These are phyloP conservation scores for Epichloe sylvatica DNA, from an alignment of 2,329 filamentous ascomycete species.

Conservation along the genomic window DNA sequence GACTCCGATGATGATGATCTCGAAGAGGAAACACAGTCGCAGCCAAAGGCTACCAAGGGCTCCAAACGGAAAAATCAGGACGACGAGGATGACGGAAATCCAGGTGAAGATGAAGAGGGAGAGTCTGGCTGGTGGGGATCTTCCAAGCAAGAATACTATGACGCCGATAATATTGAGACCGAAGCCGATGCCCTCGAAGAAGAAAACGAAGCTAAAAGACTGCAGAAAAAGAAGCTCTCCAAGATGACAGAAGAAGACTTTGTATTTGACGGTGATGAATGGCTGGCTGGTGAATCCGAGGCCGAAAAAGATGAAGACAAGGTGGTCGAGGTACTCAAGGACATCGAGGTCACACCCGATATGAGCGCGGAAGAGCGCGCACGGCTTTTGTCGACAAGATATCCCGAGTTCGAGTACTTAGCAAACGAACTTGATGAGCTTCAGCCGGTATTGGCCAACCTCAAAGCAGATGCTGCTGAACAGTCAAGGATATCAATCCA, in stretches of 20 bases:
- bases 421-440: conserved; percentile 66
- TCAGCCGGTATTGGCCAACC: conserved; percentile 47
- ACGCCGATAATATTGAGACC: conserved; percentile 60
- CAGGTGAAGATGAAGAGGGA: conserved; percentile 36
- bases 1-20: conserved; percentile 22
- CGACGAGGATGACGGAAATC: conserved; percentile 41
- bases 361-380: conserved; percentile 63
- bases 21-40: conserved; percentile 15
- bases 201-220: conserved; percentile 72
- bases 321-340: conserved; percentile 77
- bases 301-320: conserved; percentile 40
- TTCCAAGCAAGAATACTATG: conserved; percentile 82
- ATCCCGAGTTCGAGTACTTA: conserved; percentile 84
- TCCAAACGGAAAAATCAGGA: conserved; percentile 19
- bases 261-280: conserved; percentile 80
- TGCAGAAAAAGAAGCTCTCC: conserved; percentile 87
- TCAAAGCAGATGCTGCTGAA: conserved; percentile 43
- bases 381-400: conserved; percentile 62
- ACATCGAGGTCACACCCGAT: conserved; percentile 65
- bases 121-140: conserved; percentile 71
- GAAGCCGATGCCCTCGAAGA: conserved; percentile 68
- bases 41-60: conserved; percentile 7
- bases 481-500: conserved; percentile 40
- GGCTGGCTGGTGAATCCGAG: conserved; percentile 47
- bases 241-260: conserved; percentile 89